Evolutionary conservation across 306 rosid genomes (phyloP).

Genomic region (Cyamopsis tetragonoloba): DNA sequence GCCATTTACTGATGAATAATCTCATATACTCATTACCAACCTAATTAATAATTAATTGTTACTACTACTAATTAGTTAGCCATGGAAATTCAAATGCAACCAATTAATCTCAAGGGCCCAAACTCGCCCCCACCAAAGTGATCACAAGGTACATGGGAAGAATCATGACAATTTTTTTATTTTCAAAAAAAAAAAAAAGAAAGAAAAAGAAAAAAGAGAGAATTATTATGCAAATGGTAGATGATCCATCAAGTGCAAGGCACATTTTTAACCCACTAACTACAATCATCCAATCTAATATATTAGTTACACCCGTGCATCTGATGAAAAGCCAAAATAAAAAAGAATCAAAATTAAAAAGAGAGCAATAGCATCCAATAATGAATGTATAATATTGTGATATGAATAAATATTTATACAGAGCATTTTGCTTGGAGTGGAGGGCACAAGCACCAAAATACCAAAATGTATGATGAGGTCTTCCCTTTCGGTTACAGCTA

Average conservation of each 20-base stretch:
- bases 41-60: too few species aligned
- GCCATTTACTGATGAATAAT: conserved; percentile 31
- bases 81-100: conserved; percentile 27
- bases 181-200: too few species aligned
- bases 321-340: conserved; percentile 26
- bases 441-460: conserved; percentile 36
- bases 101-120: conserved; percentile 25
- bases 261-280: conserved; percentile 34
- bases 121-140: conserved; percentile 41
- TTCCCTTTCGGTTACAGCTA: conserved; percentile 36
- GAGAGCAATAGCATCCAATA: conserved; percentile 27
- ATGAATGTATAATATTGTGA: conserved; percentile 39
- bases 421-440: conserved; percentile 42
- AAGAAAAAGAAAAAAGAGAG: conserved; percentile 11
- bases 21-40: conserved; percentile 18
- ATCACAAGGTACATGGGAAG: conserved; percentile 26
- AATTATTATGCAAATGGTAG: conserved; percentile 28
- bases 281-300: conserved; percentile 30
- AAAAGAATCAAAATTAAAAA: conserved; percentile 8
- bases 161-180: conserved; percentile 31
- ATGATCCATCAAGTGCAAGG: conserved; percentile 40
- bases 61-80: conserved; percentile 26
- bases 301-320: conserved; percentile 48
- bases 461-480: conserved; percentile 42
- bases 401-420: conserved; percentile 24